Evolutionary conservation across 169 alveolate species (phyloP).

Genomic region (Plasmodium vivax): DNA sequence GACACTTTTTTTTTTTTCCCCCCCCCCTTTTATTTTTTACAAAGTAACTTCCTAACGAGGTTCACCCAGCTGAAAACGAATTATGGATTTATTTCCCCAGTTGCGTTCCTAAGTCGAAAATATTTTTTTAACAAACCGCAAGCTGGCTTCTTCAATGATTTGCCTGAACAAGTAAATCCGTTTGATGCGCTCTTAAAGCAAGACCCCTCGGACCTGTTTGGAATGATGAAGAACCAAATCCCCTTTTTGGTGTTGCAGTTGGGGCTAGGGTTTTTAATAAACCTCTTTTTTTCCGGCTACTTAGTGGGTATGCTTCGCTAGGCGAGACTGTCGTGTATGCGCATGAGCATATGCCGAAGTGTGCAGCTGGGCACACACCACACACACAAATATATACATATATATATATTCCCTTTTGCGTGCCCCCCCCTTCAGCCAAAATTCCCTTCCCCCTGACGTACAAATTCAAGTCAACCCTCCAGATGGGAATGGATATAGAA

Average conservation of each 20-base stretch:
- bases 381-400: neutral
- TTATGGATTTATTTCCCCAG: slow-evolving; percentile 22
- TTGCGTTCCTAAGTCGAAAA: slow-evolving; percentile 40
- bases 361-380: neutral
- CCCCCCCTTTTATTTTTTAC: neutral
- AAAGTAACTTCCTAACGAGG: slow-evolving; percentile 40
- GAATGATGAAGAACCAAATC: slow-evolving; percentile 85
- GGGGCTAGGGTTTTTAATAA: slow-evolving; percentile 86
- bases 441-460: slow-evolving; percentile 86
- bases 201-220: slow-evolving; percentile 81
- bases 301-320: slow-evolving; percentile 77
- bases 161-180: slow-evolving; percentile 48
- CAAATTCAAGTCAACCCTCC: slow-evolving; percentile 85
- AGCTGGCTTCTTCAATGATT: slow-evolving; percentile 53
- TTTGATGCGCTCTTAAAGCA: slow-evolving; percentile 45
- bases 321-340: neutral
- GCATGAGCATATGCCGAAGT: neutral
- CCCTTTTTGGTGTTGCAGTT: slow-evolving; percentile 84
- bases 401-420: neutral
- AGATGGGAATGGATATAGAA: slow-evolving; percentile 83
- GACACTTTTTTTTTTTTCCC: neutral
- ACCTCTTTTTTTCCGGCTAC: slow-evolving; percentile 84
- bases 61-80: slow-evolving; percentile 18
- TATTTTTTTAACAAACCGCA: slow-evolving; percentile 49
- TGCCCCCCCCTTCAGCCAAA: slow-evolving; percentile 76